Base-by-base conservation (phyloP, 192 early-diverging fungal species). In the Pilobolus umbonatus region DNA sequence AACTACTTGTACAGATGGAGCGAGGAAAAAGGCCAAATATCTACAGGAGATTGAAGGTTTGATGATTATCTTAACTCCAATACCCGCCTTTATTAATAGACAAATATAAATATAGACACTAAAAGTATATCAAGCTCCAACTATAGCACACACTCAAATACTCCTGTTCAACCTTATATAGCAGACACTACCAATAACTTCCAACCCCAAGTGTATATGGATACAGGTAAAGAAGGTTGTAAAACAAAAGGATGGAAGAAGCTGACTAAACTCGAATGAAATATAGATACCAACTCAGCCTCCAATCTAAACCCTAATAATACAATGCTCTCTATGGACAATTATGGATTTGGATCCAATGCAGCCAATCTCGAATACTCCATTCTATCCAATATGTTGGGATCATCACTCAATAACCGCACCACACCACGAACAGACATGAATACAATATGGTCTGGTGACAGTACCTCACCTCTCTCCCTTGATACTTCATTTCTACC, bases 11-110 rank as follows among this genome's bases (percentile, higher is more conserved):
- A 80, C 84, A 3, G 95, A 97, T 63, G 95, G 95, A 22, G 72
- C 77, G 42, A 80, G 95, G 54, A 97, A 95, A 68, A 92, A 88
- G 68, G 93, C 95, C 39, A 97, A 97, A 69, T 97, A 97, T 58
- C 75, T 97, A 51, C 79, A 86, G 60, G 91, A 91, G 47, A 71
- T 71, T n/a, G 78, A 80, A 51, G 82, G 79, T 49, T 69, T 22
- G 22, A 14, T 38, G 10, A n/a, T n/a, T n/a, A n/a, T n/a, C n/a
- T n/a, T n/a, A n/a, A n/a, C n/a, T n/a, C n/a, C n/a, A n/a, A n/a
- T n/a, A n/a, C n/a, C n/a, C n/a, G n/a, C n/a, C n/a, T n/a, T n/a
- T n/a, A n/a, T n/a, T n/a, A n/a, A n/a, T n/a, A n/a, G n/a, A n/a
- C n/a, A n/a, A n/a, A n/a, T n/a, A n/a, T n/a, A n/a, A n/a, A 22